These are phyloP conservation scores for Reutealis trisperma DNA, from an alignment of 345 rosid species.

Conservation along the genomic window DNA sequence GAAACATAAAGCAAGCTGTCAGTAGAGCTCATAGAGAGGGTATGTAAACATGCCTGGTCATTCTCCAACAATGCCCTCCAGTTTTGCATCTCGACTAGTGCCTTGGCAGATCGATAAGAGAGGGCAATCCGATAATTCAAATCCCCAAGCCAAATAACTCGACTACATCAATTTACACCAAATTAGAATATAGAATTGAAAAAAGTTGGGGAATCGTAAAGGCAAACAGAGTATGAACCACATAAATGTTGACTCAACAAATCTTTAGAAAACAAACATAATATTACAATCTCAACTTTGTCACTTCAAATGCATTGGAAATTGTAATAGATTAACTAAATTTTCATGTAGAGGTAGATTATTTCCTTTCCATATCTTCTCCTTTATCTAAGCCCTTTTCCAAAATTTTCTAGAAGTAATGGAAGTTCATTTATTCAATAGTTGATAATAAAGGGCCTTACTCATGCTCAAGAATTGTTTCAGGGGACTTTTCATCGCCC, in stretches of 20 bases:
- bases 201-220: not conserved
- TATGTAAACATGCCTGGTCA: conserved; percentile 70
- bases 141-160: conserved; percentile 98
- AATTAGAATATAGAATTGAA: conserved; percentile 8
- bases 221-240: not conserved
- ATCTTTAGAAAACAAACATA: not conserved
- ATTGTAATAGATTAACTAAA: not conserved
- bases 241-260: not conserved
- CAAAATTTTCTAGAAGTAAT: not conserved
- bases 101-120: conserved; percentile 93
- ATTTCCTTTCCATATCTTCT: conserved; percentile 1
- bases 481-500: conserved; percentile 75
- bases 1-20: not conserved
- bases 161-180: conserved; percentile 47
- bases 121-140: conserved; percentile 95
- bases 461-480: conserved; percentile 95
- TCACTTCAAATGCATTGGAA: not conserved
- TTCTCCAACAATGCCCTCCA: conserved; percentile 96
- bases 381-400: not conserved
- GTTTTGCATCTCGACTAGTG: conserved; percentile 97
- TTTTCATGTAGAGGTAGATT: not conserved
- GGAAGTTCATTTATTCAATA: not conserved
- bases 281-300: not conserved
- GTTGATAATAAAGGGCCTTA: conserved; percentile 42
- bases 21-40: conserved; percentile 1